Conservation (phyloP, 306 rosid species). For the Arachis hypogaea region DNA sequence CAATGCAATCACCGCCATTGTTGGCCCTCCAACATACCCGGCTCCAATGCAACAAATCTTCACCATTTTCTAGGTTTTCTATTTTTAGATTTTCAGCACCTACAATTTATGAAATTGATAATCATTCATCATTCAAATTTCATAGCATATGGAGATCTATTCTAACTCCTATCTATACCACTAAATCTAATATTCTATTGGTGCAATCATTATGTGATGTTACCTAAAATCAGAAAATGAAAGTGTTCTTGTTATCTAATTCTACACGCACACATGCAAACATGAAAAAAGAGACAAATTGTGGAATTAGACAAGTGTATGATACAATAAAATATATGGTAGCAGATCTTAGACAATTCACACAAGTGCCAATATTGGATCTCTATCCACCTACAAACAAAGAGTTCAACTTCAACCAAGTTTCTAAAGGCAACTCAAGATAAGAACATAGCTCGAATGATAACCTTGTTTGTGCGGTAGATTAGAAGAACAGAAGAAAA, state of each 20-base stretch:
- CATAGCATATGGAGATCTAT: no score
- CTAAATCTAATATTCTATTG: slow-evolving; percentile 14
- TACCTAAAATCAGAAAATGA: not conserved
- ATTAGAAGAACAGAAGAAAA: not conserved
- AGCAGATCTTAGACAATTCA: slow-evolving; percentile 42
- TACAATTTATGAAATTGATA: slow-evolving; percentile 18
- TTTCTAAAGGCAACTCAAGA: not conserved
- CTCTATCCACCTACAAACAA: slow-evolving; percentile 27
- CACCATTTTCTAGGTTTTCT: slow-evolving; percentile 53
- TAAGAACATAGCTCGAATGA: not conserved
- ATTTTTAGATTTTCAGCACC: slow-evolving; percentile 21
- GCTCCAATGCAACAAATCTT: slow-evolving; percentile 95
- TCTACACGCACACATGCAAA: not conserved
- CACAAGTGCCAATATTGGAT: slow-evolving; percentile 25
- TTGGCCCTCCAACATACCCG: slow-evolving; percentile 92
- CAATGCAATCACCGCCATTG: slow-evolving; percentile 84
- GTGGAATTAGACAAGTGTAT: not conserved
- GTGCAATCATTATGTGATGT: not conserved
- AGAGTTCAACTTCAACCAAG: not conserved
- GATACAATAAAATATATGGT: slow-evolving; percentile 2
- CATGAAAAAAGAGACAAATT: slow-evolving; percentile 2
- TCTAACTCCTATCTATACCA: no score
- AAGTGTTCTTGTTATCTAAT: slow-evolving; percentile 11
- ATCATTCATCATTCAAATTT: not conserved
- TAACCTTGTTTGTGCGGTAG: not conserved